Base-by-base conservation (phyloP, 2,329 filamentous ascomycete species). In the Alternaria brassicicola region DNA sequence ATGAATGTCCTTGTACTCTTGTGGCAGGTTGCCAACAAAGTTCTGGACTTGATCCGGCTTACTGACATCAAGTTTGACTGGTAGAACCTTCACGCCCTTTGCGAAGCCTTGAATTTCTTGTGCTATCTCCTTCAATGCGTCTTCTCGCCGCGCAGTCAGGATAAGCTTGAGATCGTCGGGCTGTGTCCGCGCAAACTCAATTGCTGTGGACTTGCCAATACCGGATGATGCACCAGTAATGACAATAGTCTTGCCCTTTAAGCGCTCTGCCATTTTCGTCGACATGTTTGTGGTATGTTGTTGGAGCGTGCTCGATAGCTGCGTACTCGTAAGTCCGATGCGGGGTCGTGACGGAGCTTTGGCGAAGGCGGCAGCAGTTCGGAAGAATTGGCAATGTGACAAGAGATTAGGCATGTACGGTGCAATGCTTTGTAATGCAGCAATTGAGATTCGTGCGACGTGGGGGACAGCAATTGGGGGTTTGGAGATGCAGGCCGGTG, bases 191-290 rank as follows among this genome's bases (percentile, higher is more conserved):
- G 95, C 95, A 74, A 98, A 99, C 78, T 98, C 95, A 65, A 95
- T 82, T n/a, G 94, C 95, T 17, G 86, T 89, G 68, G 85, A 87
- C 55, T 85, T 86, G 23, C 95, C 95, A 78, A 99, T 98, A 62
- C 95, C 95, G 19, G 92, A 96, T 4, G 90, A 95, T 30, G 95
- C 95, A 55, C 95, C 95, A 5, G 95, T 98, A 63, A 99, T 86
- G 56, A 98, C 79, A 58, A 98, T 83, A 4, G 93, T 98, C 82
- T 98, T 98, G 85, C 93, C 93, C 72, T 90, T 85, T 60, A 99
- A 91, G 81, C 94, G 93, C 78, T 92, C 90, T 63, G 85, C 85
- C 80, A 90, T 88, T 73, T 89, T 87, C 36, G 91, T 86, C 41
- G 91, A 85, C 86, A 89, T 89, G 56, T 78, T 85, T 70, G 83